These are phyloP conservation scores for Bacidia gigantensis DNA, from an alignment of 495 filamentous ascomycete genomes.

Conservation along the genomic window DNA sequence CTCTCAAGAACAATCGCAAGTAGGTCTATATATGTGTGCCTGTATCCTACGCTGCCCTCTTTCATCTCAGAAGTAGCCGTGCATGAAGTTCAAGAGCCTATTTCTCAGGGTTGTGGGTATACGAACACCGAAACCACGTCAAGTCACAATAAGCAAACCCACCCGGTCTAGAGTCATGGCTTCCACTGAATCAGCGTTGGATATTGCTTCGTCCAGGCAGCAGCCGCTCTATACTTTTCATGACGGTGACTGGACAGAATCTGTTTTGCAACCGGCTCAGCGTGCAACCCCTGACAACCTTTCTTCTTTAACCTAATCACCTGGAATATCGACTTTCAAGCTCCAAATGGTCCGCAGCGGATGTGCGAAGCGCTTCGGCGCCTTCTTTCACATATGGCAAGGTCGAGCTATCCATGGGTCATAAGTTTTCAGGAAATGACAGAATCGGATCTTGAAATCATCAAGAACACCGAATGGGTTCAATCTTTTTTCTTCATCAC, in stretches of 20 bases:
- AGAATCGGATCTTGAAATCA: slow-evolving; percentile 25
- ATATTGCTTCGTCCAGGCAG: no score
- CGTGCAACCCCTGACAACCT: background rate
- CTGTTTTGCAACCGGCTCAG: background rate
- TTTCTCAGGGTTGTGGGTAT: no score
- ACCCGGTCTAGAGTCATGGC: no score
- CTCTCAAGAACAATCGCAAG: no score
- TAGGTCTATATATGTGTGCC: no score
- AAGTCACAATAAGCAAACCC: no score
- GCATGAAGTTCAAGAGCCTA: no score
- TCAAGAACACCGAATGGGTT: slow-evolving; percentile 30
- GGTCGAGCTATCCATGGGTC: slow-evolving; percentile 18
- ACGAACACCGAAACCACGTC: no score
- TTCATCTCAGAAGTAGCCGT: no score
- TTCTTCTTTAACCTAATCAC: slow-evolving; percentile 12
- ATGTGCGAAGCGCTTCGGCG: slow-evolving; percentile 32
- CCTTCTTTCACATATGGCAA: slow-evolving; percentile 19
- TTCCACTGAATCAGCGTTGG: no score
- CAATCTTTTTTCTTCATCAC: slow-evolving; percentile 32
- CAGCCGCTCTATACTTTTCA: background rate
- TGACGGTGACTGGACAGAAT: background rate
- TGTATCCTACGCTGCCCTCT: no score
- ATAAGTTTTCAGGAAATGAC: slow-evolving; percentile 41
- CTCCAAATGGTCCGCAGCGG: slow-evolving; percentile 22
- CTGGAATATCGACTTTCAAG: slow-evolving; percentile 43